Conservation (phyloP, 202 grass and related monocot genomes). For the Eragrostis tef region DNA sequence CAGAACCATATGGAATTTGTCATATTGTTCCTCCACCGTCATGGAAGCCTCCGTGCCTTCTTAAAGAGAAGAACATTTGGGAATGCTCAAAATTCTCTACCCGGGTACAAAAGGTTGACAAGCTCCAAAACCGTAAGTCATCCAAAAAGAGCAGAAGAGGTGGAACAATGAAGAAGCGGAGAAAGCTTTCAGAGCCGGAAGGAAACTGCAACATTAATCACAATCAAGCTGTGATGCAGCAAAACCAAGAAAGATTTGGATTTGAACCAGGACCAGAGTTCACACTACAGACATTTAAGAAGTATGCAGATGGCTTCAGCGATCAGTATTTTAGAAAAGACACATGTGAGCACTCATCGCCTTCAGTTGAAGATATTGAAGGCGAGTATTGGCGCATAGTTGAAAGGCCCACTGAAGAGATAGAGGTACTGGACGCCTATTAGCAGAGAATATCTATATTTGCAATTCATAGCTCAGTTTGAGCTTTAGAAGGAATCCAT, state of each 20-base stretch:
- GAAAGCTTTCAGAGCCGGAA: conserved; percentile 61
- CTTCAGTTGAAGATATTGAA: conserved; percentile 81
- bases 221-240: conserved; percentile 46
- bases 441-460: conserved; percentile 13
- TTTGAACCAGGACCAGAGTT: conserved; percentile 91
- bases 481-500: conserved; percentile 42
- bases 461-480: conserved; percentile 5
- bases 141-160: conserved; percentile 62
- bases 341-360: conserved; percentile 49
- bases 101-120: conserved; percentile 79
- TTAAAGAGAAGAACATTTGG: conserved; percentile 80
- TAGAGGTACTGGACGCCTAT: conserved; percentile 63
- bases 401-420: conserved; percentile 86
- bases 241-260: conserved; percentile 81
- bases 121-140: conserved; percentile 90
- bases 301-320: conserved; percentile 87
- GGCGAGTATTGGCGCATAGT: conserved; percentile 99
- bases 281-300: conserved; percentile 75
- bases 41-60: conserved; percentile 85
- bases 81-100: conserved; percentile 79
- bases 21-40: conserved; percentile 88
- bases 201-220: conserved; percentile 43
- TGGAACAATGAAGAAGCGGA: conserved; percentile 71
- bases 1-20: conserved; percentile 88
- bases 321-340: conserved; percentile 72